These are phyloP conservation scores for Scortechinia acanthostroma DNA, from an alignment of 2,329 filamentous ascomycete genomes.

Conservation along the genomic window DNA sequence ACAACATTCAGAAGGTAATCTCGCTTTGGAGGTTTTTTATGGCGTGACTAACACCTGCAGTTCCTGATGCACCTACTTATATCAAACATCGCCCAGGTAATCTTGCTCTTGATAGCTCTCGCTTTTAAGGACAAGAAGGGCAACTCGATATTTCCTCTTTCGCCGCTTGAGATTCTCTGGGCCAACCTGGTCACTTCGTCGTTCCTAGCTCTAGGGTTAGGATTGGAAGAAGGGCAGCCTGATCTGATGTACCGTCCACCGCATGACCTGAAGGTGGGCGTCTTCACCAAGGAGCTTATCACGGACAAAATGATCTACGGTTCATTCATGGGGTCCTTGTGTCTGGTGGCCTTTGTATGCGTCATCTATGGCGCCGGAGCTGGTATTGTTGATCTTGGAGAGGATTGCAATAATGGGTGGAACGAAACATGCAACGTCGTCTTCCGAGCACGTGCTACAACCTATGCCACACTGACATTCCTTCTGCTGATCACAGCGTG, in stretches of 20 bases:
- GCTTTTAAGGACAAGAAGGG: slow-evolving; percentile 54
- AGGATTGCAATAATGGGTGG: slow-evolving; percentile 47
- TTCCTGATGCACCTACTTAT: slow-evolving; percentile 61
- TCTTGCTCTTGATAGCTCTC: slow-evolving; percentile 62
- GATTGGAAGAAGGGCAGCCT: slow-evolving; percentile 61
- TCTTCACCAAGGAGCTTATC: slow-evolving; percentile 60
- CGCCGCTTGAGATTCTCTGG: slow-evolving; percentile 70
- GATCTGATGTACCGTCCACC: slow-evolving; percentile 64
- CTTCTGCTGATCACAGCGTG: slow-evolving; percentile 63
- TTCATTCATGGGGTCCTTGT: slow-evolving; percentile 52
- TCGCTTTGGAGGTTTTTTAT: slow-evolving; percentile 8
- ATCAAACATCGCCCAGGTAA: slow-evolving; percentile 65
- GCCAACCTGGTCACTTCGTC: slow-evolving; percentile 70
- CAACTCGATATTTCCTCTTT: slow-evolving; percentile 63
- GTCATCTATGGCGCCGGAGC: slow-evolving; percentile 43
- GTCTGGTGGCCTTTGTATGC: slow-evolving; percentile 50
- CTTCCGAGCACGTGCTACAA: slow-evolving; percentile 60
- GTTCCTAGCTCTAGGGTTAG: slow-evolving; percentile 65
- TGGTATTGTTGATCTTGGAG: slow-evolving; percentile 44
- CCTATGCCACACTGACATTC: slow-evolving; percentile 65
- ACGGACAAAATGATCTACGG: slow-evolving; percentile 63
- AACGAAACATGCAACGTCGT: slow-evolving; percentile 24
- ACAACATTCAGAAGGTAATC: slow-evolving; percentile 68
- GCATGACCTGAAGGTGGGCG: slow-evolving; percentile 47
- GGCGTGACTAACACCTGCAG: slow-evolving; percentile 19